Conservation (phyloP, 768 basidiomycete genomes). For the Tulasnella calospora region DNA sequence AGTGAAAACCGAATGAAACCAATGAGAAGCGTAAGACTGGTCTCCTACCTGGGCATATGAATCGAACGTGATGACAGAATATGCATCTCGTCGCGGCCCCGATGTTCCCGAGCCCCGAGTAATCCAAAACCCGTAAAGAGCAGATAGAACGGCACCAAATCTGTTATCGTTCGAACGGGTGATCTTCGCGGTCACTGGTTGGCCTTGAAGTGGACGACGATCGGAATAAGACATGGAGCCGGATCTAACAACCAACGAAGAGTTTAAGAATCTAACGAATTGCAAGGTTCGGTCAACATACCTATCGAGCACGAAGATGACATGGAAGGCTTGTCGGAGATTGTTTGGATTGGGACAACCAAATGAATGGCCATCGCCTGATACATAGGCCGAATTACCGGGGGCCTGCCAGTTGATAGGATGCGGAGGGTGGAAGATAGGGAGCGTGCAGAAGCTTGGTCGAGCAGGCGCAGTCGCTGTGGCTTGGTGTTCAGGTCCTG, state of each 20-base stretch:
- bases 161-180: slow-evolving; percentile 43
- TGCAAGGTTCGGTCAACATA: slow-evolving; percentile 28
- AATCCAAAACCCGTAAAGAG: slow-evolving; percentile 54
- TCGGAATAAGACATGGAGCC: slow-evolving; percentile 47
- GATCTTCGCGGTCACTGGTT: slow-evolving; percentile 43
- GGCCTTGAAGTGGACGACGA: slow-evolving; percentile 43
- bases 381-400: slow-evolving; percentile 44
- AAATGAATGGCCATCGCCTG: slow-evolving; percentile 56
- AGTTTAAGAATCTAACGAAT: background rate
- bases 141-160: slow-evolving; percentile 57
- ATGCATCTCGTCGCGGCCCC: slow-evolving; percentile 47
- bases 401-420: slow-evolving; percentile 32
- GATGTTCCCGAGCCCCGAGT: slow-evolving; percentile 40
- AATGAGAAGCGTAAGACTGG: too few relatives aligned
- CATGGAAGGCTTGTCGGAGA: slow-evolving; percentile 54
- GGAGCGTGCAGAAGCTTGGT: slow-evolving; percentile 53
- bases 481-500: slow-evolving; percentile 51
- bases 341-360: slow-evolving; percentile 51
- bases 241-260: slow-evolving; percentile 39
- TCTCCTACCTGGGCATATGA: background rate
- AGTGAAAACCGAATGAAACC: background rate
- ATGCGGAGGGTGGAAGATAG: slow-evolving; percentile 48
- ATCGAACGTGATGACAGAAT: slow-evolving; percentile 52
- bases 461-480: slow-evolving; percentile 41
- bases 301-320: slow-evolving; percentile 57